Base-by-base conservation (phyloP, 805 yeast species). In the Metschnikowia gelsemii region DNA sequence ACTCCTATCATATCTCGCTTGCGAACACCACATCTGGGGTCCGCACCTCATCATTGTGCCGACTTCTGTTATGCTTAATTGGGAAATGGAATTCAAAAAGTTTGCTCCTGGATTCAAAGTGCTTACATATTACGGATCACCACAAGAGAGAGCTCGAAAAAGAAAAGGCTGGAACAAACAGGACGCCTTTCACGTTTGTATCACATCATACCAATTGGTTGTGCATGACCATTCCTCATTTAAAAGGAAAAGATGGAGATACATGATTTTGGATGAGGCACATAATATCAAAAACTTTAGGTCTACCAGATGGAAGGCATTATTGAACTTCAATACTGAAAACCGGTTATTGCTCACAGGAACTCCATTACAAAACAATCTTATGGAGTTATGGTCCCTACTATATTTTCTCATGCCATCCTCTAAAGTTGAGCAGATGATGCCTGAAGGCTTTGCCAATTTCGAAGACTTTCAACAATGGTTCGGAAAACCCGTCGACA, bases 31-130 rank as follows among this genome's bases (percentile, higher is more conserved):
- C 45, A 78, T 84, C 13, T 93, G 99, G 99, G 99, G 99, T 0
- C 99, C 99, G 0, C 99, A 93, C 68, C 69, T 93, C 40, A 90
- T 93, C 64, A 82, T 93, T 45, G 99, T 93, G 4, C 99, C 99
- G 3, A 93, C 99, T 0, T 87, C 96, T 12, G 99, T 93, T 6
- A 82, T 93, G 82, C 77, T 93, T 40, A 93, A 93, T 58, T 93
- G 99, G 99, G 99, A 93, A 62, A 91, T 95, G 97, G 99, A 93
- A 58, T 90, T 93, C 66, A 93, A 95, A 57, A 79, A 96, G 55
- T 93, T 93, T 71, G 97, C 97, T 0, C 99, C 99, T 0, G 99
- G 99, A 0, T 85, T 93, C 62, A 91, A 95, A 62, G 93, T 93
- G 2, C 59, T 93, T 60, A 93, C 98, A 0, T 93, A 93, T 62